phyloP scores from a whole-genome alignment of 441 rosid species.

The Arabidopsis hybrid region DNA sequence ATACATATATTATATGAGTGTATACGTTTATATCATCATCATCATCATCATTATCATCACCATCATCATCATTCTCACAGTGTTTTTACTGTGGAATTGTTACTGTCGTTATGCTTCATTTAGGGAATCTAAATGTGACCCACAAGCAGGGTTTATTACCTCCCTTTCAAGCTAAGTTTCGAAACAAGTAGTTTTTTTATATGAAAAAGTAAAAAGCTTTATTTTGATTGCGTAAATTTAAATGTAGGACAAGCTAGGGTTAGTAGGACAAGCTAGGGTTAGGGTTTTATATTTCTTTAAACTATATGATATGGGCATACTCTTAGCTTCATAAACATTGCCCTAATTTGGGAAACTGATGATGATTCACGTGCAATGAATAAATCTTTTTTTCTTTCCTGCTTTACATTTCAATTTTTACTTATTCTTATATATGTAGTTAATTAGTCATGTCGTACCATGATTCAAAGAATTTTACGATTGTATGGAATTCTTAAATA shows the following conservation, averaged over 20 bases:
- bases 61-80: slow-evolving; percentile 31
- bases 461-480: neutral
- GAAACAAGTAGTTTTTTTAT: slow-evolving; percentile 22
- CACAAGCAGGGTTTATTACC: slow-evolving; percentile 43
- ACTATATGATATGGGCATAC: slow-evolving; percentile 9
- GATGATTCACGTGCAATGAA: slow-evolving; percentile 41
- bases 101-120: slow-evolving; percentile 48
- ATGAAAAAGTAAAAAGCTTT: neutral
- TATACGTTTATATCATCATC: slow-evolving; percentile 28
- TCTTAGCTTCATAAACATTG: slow-evolving; percentile 23
- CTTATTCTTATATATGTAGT: neutral
- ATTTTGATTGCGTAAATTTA: slow-evolving; percentile 23
- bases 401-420: neutral
- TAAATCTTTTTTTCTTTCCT: neutral
- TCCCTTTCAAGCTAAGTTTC: slow-evolving; percentile 46
- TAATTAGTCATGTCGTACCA: slow-evolving; percentile 4
- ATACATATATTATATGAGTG: slow-evolving; percentile 18
- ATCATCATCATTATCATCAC: slow-evolving; percentile 13
- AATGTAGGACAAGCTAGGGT: slow-evolving; percentile 1
- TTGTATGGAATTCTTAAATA: neutral
- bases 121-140: slow-evolving; percentile 48
- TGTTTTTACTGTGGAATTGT: slow-evolving; percentile 41
- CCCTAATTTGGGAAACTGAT: slow-evolving; percentile 40
- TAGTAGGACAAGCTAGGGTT: slow-evolving; percentile 31
- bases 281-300: slow-evolving; percentile 25